Conservation (phyloP, 495 filamentous ascomycete genomes). For the Neurospora cerealis region DNA sequence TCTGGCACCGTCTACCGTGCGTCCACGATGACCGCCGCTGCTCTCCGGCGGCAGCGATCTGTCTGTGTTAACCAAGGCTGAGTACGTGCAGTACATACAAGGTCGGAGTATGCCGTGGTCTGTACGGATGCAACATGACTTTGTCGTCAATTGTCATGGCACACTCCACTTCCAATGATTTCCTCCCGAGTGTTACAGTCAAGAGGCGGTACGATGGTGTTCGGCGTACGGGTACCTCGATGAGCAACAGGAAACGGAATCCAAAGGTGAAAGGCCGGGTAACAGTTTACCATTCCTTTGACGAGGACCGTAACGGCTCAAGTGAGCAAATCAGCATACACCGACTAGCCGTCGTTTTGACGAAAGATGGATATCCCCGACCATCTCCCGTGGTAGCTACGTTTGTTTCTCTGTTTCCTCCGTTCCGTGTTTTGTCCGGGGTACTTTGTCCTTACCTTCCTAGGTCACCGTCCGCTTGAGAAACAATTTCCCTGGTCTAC, state of each 20-base stretch:
- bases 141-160: slow-evolving; percentile 12
- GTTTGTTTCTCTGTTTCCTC: neutral
- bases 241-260: slow-evolving; percentile 4
- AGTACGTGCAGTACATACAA: slow-evolving; percentile 1
- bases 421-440: slow-evolving; percentile 1
- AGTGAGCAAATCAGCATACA: neutral
- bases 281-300: neutral
- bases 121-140: slow-evolving; percentile 5
- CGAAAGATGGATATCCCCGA: neutral
- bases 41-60: neutral
- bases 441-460: neutral
- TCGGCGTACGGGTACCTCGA: slow-evolving; percentile 1
- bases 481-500: slow-evolving; percentile 13
- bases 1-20: slow-evolving; percentile 8
- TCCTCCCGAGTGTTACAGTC: slow-evolving; percentile 11
- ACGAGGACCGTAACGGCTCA: neutral
- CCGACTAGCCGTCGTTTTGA: neutral
- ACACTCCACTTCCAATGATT: slow-evolving; percentile 14
- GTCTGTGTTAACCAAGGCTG: neutral
- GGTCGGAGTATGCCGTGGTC: slow-evolving; percentile 12
- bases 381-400: neutral
- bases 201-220: neutral
- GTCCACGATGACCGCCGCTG: neutral
- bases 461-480: neutral
- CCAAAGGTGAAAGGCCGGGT: slow-evolving; percentile 10